Evolutionary conservation across 2,329 filamentous ascomycete genomes (phyloP).

Genomic region (Rhynchosporium agropyri): DNA sequence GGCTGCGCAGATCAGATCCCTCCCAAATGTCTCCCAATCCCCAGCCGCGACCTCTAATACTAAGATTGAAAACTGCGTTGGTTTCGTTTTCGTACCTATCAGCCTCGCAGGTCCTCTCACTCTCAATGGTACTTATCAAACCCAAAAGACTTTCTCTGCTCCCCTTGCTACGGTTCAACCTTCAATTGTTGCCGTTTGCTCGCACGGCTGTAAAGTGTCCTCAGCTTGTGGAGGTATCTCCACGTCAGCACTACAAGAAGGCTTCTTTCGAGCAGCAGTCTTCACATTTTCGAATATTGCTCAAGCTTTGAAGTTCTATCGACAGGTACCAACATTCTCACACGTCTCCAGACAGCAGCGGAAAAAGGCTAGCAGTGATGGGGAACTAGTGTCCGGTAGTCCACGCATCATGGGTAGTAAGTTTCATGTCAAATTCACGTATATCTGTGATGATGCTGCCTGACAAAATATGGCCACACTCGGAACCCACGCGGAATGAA

Average conservation of each 20-base stretch:
- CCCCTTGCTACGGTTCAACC: slow-evolving; percentile 41
- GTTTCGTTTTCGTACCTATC: slow-evolving; percentile 33
- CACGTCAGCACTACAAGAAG: slow-evolving; percentile 32
- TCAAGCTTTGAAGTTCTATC: slow-evolving; percentile 35
- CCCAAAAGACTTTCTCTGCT: slow-evolving; percentile 29
- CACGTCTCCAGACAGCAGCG: not conserved
- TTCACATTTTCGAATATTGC: slow-evolving; percentile 34
- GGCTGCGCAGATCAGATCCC: not conserved
- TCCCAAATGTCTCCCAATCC: not conserved
- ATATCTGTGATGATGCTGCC: slow-evolving; percentile 38
- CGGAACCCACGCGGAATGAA: slow-evolving; percentile 38
- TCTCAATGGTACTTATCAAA: slow-evolving; percentile 26
- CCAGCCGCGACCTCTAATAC: slow-evolving; percentile 8
- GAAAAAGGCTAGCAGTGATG: slow-evolving; percentile 4
- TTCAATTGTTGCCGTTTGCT: slow-evolving; percentile 40
- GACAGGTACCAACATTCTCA: not conserved
- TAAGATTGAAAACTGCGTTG: slow-evolving; percentile 34
- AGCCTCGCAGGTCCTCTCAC: slow-evolving; percentile 36
- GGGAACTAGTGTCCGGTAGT: not conserved
- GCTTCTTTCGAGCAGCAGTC: slow-evolving; percentile 36
- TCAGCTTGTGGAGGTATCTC: slow-evolving; percentile 32
- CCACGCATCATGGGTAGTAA: slow-evolving; percentile 30
- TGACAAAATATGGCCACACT: slow-evolving; percentile 43
- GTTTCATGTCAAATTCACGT: slow-evolving; percentile 37
- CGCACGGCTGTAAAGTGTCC: slow-evolving; percentile 40